Evolutionary conservation across 495 filamentous ascomycete genomes (phyloP).

Genomic region (Lichina pygmaea): DNA sequence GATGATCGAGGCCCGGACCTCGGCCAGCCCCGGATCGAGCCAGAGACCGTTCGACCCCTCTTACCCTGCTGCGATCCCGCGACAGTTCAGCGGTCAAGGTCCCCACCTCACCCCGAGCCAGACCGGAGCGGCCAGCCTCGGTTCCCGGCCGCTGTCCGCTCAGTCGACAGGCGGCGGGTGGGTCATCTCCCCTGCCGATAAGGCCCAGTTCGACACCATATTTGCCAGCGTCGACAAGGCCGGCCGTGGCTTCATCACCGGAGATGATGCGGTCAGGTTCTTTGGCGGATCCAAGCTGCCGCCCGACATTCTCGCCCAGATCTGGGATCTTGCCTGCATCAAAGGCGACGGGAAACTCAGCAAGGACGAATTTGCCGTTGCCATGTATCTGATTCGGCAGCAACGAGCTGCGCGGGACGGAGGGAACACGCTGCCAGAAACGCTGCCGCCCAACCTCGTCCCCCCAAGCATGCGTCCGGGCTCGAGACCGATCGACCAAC

Average conservation of each 20-base stretch:
- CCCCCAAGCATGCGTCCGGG: slow-evolving; percentile 72
- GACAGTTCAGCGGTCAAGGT: slow-evolving; percentile 42
- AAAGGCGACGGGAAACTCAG: slow-evolving; percentile 65
- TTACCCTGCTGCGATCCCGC: slow-evolving; percentile 32
- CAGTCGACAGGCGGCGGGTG: slow-evolving; percentile 49
- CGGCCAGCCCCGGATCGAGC: slow-evolving; percentile 7
- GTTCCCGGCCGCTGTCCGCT: slow-evolving; percentile 18
- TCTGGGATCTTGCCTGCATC: slow-evolving; percentile 95
- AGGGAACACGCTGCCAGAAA: slow-evolving; percentile 31
- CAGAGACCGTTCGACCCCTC: slow-evolving; percentile 14
- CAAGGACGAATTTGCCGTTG: slow-evolving; percentile 82
- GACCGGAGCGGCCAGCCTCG: neutral
- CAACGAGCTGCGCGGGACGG: slow-evolving; percentile 47
- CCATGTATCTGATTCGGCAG: slow-evolving; percentile 87
- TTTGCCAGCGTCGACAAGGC: slow-evolving; percentile 58
- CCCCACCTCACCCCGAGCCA: slow-evolving; percentile 22
- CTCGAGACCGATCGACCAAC: slow-evolving; percentile 20
- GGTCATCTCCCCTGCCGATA: slow-evolving; percentile 60
- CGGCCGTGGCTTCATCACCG: slow-evolving; percentile 59
- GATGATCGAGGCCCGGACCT: neutral
- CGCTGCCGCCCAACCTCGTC: slow-evolving; percentile 53
- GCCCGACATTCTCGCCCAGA: slow-evolving; percentile 76
- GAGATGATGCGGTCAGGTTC: slow-evolving; percentile 85
- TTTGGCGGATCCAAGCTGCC: slow-evolving; percentile 76
- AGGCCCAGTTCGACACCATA: slow-evolving; percentile 58